Evolutionary conservation across 495 filamentous ascomycete species (phyloP), one percentile per base, ranked within the genome.

Genomic region (Niebla homalea): DNA sequence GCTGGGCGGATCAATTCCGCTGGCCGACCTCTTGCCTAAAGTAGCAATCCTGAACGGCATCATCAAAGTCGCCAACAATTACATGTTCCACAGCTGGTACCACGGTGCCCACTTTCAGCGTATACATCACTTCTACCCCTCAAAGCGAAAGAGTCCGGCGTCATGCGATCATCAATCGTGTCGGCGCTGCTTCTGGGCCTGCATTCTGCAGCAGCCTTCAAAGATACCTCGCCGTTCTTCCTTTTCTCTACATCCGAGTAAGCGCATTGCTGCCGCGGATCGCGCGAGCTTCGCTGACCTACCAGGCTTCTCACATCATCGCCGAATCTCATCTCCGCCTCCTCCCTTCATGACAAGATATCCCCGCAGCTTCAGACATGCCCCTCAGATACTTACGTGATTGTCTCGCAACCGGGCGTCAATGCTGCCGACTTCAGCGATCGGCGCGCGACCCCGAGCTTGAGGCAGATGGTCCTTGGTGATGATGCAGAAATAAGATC

Each of bases 161-260:
- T n/a, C 6, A 55, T 55, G 48, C 26, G 36, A 1, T 45, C 43
- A 14, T 29, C 16, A 15, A 37, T 2, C 10, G 10, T 81, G 48
- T 72, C 77, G 53, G 66, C 78, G 49, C 58, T 87, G 38, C 75
- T 83, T 62, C 73, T 84, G 53, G 29, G 29, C 29, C 29, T 32
- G 6, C 29, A 12, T 2, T 32, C 29, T 32, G 29, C 29, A 8
- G 8, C 29, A 7, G 88, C 88, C 15, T 90, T 93, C 66, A 77
- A 74, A 43, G 83, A 94, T 58, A 84, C 88, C 0, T 89, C 87
- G 39, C 89, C 89, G 15, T 92, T 93, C 62, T 74, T 94, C 65
- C 67, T 94, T 22, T 80, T 88, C 60, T 93, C 89, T 21, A 84
- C 77, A 35, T 78, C 83, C 45, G 70, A 80, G 87, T 94, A 77